Evolutionary conservation across 129 eudicot genomes (phyloP), one percentile per base, ranked within the genome.

Genomic region (Scalesia atractyloides): DNA sequence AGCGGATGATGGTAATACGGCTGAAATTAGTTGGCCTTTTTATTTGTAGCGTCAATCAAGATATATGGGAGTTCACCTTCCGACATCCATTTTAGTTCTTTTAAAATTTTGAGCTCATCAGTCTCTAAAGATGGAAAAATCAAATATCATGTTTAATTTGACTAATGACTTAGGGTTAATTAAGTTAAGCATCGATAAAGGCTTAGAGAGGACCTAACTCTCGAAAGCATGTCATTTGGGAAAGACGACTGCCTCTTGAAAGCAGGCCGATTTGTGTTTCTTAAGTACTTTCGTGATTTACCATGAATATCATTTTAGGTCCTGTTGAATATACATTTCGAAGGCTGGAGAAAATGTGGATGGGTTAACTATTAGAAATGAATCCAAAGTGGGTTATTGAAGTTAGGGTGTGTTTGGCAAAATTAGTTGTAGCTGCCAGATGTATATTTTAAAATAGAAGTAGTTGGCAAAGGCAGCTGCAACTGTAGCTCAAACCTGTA

Each of bases 311-410:
- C 46, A 61, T 61, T 61, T 61, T 61, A 14, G 46, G 46, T 14
- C 46, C 20, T 33, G n/a, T 34, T 34, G 20, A 48, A 5, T 61
- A 33, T 47, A 57, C 22, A 22, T 47, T 11, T 19, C 14, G 18
- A 67, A 67, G 59, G 36, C 5, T 26, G 41, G 58, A 16, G 34
- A 68, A 16, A 68, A 47, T 48, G 71, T 22, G 19, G 19, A 43
- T 66, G 71, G 39, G 39, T 69, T 50, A 43, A 69, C 18, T 50
- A 26, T 17, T 57, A 22, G 37, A 57, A 57, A 57, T 57, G 37
- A 36, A 12, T 57, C 64, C 36, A 57, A 22, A 20, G 64, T 57
- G 36, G 16, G 37, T 58, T 58, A 58, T 24, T 13, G 64, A 22
- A 22, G 37, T 9, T 58, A 12, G 37, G 64, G n/a, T 24, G 13